Evolutionary conservation across 371 early-diverging fungal species (phyloP).

Genomic region (Fennellomyces sp.): DNA sequence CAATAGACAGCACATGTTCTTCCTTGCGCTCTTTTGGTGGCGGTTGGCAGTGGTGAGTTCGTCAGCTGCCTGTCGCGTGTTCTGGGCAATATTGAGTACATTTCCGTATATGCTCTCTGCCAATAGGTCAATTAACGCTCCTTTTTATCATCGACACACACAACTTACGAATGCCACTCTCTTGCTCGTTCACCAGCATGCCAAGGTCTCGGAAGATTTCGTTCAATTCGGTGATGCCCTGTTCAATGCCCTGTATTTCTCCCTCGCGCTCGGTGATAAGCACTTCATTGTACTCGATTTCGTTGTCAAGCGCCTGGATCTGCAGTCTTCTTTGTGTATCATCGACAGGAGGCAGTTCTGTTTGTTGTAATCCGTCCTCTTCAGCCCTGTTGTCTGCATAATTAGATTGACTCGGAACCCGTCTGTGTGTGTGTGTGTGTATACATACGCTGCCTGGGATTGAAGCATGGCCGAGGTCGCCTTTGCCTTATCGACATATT

Average conservation of each 20-base stretch:
- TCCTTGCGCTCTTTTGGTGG: slow-evolving; percentile 80
- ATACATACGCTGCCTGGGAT: slow-evolving; percentile 36
- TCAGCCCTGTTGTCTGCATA: slow-evolving; percentile 18
- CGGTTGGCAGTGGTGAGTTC: slow-evolving; percentile 82
- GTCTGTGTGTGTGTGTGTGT: neutral
- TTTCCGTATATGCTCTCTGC: slow-evolving; percentile 69
- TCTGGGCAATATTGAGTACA: slow-evolving; percentile 77
- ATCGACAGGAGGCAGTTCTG: slow-evolving; percentile 63
- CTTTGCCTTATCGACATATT: slow-evolving; percentile 78
- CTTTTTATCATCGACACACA: neutral
- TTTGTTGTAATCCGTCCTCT: slow-evolving; percentile 51
- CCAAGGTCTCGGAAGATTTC: slow-evolving; percentile 97
- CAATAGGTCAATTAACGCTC: neutral
- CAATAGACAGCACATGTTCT: slow-evolving; percentile 81
- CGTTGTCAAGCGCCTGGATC: slow-evolving; percentile 82
- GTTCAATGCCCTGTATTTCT: slow-evolving; percentile 91
- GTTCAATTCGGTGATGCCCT: slow-evolving; percentile 89
- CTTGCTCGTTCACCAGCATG: slow-evolving; percentile 95
- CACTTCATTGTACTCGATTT: slow-evolving; percentile 91
- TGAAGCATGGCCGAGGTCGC: slow-evolving; percentile 49
- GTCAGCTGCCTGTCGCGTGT: slow-evolving; percentile 78
- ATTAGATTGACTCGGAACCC: neutral
- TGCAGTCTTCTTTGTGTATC: slow-evolving; percentile 70
- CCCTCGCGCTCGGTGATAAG: slow-evolving; percentile 92
- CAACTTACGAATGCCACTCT: slow-evolving; percentile 82